Evolutionary conservation across 345 rosid genomes (phyloP).

Genomic region (Clarkia xantiana): DNA sequence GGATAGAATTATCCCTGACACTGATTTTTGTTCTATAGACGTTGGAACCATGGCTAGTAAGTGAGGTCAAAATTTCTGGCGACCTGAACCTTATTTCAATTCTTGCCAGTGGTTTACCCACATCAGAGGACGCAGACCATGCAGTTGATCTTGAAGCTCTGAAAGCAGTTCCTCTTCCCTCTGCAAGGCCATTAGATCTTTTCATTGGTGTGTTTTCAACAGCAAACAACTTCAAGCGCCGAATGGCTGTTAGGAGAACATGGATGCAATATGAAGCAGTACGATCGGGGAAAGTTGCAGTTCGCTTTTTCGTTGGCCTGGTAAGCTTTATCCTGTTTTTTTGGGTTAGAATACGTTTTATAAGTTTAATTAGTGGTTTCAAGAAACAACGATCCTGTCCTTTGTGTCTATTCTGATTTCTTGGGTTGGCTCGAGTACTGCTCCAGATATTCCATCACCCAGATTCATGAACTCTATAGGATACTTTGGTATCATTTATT

Average conservation of each 20-base stretch:
- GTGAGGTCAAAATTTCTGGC: slow-evolving; percentile 75
- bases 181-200: slow-evolving; percentile 44
- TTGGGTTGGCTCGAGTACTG: too few species aligned
- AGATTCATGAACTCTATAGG: too few species aligned
- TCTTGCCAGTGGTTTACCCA: slow-evolving; percentile 81
- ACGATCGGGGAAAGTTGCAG: slow-evolving; percentile 64
- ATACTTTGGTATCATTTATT: too few species aligned
- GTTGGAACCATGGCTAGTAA: slow-evolving; percentile 92
- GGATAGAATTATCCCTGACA: slow-evolving; percentile 8
- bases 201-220: slow-evolving; percentile 92
- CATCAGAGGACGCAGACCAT: slow-evolving; percentile 79
- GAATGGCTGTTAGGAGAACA: slow-evolving; percentile 96
- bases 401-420: too few species aligned
- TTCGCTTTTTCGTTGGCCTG: slow-evolving; percentile 96
- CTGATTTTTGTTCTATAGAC: slow-evolving; percentile 36
- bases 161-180: slow-evolving; percentile 50
- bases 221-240: slow-evolving; percentile 82
- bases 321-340: slow-evolving; percentile 26
- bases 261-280: slow-evolving; percentile 94
- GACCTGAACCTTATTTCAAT: slow-evolving; percentile 56
- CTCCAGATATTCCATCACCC: too few species aligned
- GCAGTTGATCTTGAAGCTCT: slow-evolving; percentile 52
- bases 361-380: too few species aligned
- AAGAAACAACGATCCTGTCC: too few species aligned
- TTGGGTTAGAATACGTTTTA: too few species aligned